phyloP scores from a whole-genome alignment of 2,329 filamentous ascomycete species.

The Alternaria brassicae region DNA sequence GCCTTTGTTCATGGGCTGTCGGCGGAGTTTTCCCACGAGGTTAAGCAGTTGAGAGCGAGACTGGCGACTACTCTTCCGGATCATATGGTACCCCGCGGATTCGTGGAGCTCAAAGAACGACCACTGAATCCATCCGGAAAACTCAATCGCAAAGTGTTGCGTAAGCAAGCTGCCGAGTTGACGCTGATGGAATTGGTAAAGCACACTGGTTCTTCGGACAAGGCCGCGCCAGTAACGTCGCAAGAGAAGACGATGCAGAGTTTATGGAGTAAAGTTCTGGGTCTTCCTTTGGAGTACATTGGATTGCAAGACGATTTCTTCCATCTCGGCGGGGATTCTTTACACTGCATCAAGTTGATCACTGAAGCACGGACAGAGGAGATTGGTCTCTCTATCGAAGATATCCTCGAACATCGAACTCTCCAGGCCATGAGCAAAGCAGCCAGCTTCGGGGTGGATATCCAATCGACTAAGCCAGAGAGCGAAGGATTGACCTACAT shows the following conservation, averaged over 20 bases:
- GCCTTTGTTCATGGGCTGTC: neutral
- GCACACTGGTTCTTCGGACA: constrained; percentile 2
- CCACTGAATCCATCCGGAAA: constrained; percentile 9
- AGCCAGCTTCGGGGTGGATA: neutral
- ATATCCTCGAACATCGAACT: neutral
- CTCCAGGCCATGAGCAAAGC: constrained; percentile 7
- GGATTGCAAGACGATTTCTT: constrained; percentile 9
- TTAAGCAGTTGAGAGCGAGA: constrained; percentile 2
- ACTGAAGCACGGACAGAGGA: constrained; percentile 1
- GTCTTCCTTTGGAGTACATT: constrained; percentile 1
- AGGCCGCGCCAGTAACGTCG: neutral
- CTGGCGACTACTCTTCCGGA: neutral
- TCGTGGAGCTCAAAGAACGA: constrained; percentile 3
- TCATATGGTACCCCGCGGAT: constrained; percentile 9
- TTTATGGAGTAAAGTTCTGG: constrained; percentile 1
- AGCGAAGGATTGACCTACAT: neutral
- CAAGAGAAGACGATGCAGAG: constrained; percentile 3
- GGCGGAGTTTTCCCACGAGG: neutral
- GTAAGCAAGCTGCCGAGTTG: constrained; percentile 1
- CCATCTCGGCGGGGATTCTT: constrained; percentile 2
- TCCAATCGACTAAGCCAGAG: neutral
- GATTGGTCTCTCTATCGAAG: constrained; percentile 1
- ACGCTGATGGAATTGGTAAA: constrained; percentile 1
- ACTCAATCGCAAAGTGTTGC: constrained; percentile 4
- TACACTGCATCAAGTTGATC: constrained; percentile 10